These are phyloP conservation scores for Ophiostoma novo-ulmi DNA, from an alignment of 2,329 filamentous ascomycete species.

Conservation along the genomic window DNA sequence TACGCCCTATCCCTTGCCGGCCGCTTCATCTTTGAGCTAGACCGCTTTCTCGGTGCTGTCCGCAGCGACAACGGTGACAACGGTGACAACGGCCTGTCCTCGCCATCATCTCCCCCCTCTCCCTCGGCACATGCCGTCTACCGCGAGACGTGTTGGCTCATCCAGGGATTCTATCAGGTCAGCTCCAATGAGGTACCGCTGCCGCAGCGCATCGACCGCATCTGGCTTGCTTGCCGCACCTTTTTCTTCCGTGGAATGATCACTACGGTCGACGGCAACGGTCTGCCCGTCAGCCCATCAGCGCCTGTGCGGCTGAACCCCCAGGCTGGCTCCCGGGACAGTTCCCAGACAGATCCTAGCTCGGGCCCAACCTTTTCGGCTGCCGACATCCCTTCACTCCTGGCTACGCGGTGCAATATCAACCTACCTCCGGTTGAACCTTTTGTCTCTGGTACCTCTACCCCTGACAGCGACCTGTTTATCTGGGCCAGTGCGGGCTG, in stretches of 20 bases:
- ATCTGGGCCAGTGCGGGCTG: slow-evolving; percentile 20
- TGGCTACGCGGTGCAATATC: slow-evolving; percentile 1
- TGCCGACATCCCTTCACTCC: not conserved
- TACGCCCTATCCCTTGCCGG: slow-evolving; percentile 18
- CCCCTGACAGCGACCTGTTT: slow-evolving; percentile 9
- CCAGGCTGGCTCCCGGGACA: not conserved
- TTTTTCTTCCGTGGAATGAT: slow-evolving; percentile 20
- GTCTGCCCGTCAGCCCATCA: not conserved
- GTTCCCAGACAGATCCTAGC: not conserved
- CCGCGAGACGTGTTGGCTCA: not conserved
- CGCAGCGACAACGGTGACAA: not conserved
- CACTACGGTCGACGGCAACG: slow-evolving; percentile 15
- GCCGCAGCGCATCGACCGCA: slow-evolving; percentile 13
- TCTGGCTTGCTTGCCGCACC: slow-evolving; percentile 16
- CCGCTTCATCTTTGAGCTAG: slow-evolving; percentile 16
- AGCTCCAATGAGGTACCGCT: not conserved
- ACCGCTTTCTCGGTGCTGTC: slow-evolving; percentile 8
- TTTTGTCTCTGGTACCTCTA: not conserved
- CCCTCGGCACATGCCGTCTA: not conserved
- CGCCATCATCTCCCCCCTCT: not conserved
- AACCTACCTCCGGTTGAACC: not conserved
- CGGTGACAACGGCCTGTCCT: not conserved
- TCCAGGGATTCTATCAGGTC: slow-evolving; percentile 1
- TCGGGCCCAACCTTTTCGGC: not conserved
- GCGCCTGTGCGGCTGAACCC: not conserved